phyloP scores from a whole-genome alignment of 495 filamentous ascomycete genomes.

The Talaromyces adpressus region DNA sequence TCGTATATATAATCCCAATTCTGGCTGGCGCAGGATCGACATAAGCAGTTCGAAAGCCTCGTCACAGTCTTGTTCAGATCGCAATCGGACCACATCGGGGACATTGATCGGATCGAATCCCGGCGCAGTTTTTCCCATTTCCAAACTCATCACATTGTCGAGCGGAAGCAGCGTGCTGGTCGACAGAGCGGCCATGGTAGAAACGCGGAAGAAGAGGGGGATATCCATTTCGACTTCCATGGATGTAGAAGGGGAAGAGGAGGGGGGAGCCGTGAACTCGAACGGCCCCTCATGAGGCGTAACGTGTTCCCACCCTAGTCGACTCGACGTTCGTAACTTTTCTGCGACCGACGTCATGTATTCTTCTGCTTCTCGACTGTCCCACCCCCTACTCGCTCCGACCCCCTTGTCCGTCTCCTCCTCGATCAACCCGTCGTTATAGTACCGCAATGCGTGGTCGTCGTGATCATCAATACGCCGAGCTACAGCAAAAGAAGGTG shows the following conservation, averaged over 20 bases:
- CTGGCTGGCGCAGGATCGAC: constrained; percentile 10
- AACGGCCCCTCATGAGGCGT: constrained; percentile 1
- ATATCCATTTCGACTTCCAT: constrained; percentile 8
- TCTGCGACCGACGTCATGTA: not conserved
- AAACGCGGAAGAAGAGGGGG: constrained; percentile 8
- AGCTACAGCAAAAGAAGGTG: not conserved
- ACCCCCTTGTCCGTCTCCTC: not conserved
- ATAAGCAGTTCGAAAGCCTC: constrained; percentile 12
- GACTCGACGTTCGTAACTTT: not conserved
- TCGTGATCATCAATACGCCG: not conserved
- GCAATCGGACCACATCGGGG: not conserved
- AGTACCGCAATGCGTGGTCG: not conserved
- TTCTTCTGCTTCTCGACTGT: not conserved
- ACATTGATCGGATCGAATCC: constrained; percentile 9
- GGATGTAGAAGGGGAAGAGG: not conserved
- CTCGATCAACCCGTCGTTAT: not conserved
- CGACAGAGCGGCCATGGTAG: constrained; percentile 18
- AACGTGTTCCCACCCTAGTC: constrained; percentile 1
- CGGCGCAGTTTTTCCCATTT: constrained; percentile 12
- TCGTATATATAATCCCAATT: constrained; percentile 12
- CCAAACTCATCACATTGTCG: constrained; percentile 17
- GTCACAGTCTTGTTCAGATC: constrained; percentile 10
- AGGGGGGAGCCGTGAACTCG: not conserved
- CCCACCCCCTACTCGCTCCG: not conserved
- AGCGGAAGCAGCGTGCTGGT: constrained; percentile 14